Evolutionary conservation across 2,329 filamentous ascomycete species (phyloP), one percentile per base, ranked within the genome.

Genomic region (Cercospora canescens): DNA sequence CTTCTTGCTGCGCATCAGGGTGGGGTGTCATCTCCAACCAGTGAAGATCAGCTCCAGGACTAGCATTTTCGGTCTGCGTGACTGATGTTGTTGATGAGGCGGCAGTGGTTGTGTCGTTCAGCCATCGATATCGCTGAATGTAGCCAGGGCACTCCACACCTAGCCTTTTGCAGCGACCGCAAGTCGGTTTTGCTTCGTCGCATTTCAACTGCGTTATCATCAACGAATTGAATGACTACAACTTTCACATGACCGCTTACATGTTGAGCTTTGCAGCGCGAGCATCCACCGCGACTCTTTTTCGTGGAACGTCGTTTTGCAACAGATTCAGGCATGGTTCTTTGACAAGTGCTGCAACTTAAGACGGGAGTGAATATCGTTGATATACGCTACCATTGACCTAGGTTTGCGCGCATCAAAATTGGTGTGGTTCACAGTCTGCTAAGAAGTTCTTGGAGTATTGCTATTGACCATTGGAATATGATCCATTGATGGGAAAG

Each of bases 221-320:
- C 45, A 66, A 48, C 4, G 9, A 24, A 32, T 14, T 37, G 9
- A 24, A 32, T 28, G 24, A 45, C 21, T 28, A 48, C 30, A 14
- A 1, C 14, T 50, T 21, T 32, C 18, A 28, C 26, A 18, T 7
- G 26, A 14, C 12, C 9, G 18, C 64, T 55, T 57, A 68, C 61
- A 32, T 68, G 66, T 48, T 68, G 66, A 18, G 63, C 52, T 37
- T 68, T 68, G 60, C 66, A 69, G 35, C 67, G 60, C n/a, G 61
- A 64, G 45, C 64, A 69, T 21, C 67, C 64, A 21, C 65, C 64
- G 6, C 64, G 60, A 45, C 52, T 59, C 18, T 66, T 66, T 32
- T 63, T 63, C n/a, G 62, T 63, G 24, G 62, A 63, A 9, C 62
- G 62, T 35, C 62, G 54, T 50, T 63, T 63, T 39, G 54, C 54